Evolutionary conservation across 2,329 filamentous ascomycete species (phyloP).

Genomic region (Lachnellula suecica): DNA sequence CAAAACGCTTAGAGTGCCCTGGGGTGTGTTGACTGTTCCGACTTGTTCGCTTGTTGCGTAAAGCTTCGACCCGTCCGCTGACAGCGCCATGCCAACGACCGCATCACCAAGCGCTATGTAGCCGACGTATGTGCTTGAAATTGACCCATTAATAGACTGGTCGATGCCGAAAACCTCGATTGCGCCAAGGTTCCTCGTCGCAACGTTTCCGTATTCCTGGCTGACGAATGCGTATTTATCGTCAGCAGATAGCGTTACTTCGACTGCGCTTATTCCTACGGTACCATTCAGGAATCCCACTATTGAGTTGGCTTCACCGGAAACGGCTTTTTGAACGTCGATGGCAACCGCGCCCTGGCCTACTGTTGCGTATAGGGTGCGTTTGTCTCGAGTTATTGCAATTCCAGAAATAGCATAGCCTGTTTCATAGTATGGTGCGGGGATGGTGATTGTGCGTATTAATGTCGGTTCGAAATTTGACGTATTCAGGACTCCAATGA

Average conservation of each 20-base stretch:
- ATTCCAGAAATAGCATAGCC: background rate
- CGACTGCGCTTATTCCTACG: background rate
- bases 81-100: constrained; percentile 4
- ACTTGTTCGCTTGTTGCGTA: constrained; percentile 5
- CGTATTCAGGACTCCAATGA: constrained; percentile 1
- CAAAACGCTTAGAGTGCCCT: constrained; percentile 3
- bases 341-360: constrained; percentile 2
- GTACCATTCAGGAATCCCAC: background rate
- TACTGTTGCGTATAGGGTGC: background rate
- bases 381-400: constrained; percentile 3
- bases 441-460: background rate
- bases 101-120: background rate
- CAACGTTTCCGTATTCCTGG: background rate
- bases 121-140: constrained; percentile 5
- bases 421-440: background rate
- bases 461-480: constrained; percentile 4
- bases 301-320: background rate
- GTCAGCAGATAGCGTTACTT: constrained; percentile 1
- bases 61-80: background rate
- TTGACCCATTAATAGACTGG: background rate
- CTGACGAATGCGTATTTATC: constrained; percentile 1
- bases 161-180: constrained; percentile 2
- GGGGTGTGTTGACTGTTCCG: background rate
- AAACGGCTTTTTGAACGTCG: constrained; percentile 2
- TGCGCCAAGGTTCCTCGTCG: background rate